These are phyloP conservation scores for Rhizoclosmatium sp. DNA, from an alignment of 192 early-diverging fungal species.

Conservation along the genomic window DNA sequence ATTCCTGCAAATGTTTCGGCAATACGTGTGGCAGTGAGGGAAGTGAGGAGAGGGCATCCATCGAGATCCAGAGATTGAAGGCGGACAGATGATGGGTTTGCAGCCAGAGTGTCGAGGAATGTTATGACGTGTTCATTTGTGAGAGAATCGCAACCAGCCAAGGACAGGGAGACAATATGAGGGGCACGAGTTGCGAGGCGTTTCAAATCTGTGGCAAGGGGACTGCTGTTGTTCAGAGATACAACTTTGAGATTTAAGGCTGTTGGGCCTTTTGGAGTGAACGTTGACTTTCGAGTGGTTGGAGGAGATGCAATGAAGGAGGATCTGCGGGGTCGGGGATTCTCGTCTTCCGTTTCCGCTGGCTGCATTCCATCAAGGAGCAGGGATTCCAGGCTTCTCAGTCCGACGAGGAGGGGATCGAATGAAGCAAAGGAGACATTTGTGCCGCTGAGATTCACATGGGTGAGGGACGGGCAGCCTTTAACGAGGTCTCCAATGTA, in stretches of 20 bases:
- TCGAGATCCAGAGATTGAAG: slow-evolving; percentile 20
- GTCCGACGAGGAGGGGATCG: slow-evolving; percentile 21
- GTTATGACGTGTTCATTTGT: slow-evolving; percentile 13
- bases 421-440: slow-evolving; percentile 34
- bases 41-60: slow-evolving; percentile 21
- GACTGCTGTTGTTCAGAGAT: not conserved
- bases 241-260: not conserved
- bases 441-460: slow-evolving; percentile 27
- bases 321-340: slow-evolving; percentile 3
- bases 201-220: not conserved
- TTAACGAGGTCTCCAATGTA: slow-evolving; percentile 33
- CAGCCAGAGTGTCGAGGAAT: not conserved
- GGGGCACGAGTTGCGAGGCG: slow-evolving; percentile 21
- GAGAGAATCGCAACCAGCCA: slow-evolving; percentile 20
- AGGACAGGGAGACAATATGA: not conserved
- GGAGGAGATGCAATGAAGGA: slow-evolving; percentile 26
- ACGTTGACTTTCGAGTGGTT: not conserved
- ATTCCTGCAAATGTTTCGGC: not conserved
- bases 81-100: not conserved
- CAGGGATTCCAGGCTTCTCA: slow-evolving; percentile 17
- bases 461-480: slow-evolving; percentile 32
- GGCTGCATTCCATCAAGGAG: slow-evolving; percentile 25
- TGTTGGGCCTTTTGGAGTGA: not conserved
- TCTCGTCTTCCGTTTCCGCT: not conserved
- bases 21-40: not conserved